Conservation (phyloP, 2,329 filamentous ascomycete genomes). For the Aspergillus ochraceoroseus region DNA sequence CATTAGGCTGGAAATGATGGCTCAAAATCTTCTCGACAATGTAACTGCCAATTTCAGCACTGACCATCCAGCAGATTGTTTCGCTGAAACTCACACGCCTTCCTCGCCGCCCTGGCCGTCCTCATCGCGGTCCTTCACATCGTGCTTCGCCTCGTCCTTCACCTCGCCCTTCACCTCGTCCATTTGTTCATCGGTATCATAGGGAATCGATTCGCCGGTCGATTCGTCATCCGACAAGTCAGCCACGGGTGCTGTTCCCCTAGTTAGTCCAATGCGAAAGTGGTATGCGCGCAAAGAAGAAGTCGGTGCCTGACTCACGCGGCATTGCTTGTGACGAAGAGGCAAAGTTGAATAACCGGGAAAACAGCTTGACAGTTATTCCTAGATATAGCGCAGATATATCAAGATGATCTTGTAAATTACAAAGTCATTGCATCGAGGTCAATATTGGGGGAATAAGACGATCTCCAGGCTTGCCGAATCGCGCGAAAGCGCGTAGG, state of each 20-base stretch:
- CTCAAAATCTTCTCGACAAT: slow-evolving; percentile 40
- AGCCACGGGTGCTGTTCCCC: slow-evolving; percentile 28
- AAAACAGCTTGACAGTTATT: slow-evolving; percentile 31
- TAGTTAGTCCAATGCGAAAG: slow-evolving; percentile 15
- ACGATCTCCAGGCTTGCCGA: slow-evolving; percentile 12
- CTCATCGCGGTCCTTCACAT: slow-evolving; percentile 19
- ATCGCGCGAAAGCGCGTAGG: slow-evolving; percentile 31
- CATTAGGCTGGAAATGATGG: slow-evolving; percentile 37
- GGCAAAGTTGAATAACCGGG: slow-evolving; percentile 23
- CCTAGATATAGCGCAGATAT: no score
- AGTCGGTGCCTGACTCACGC: slow-evolving; percentile 33
- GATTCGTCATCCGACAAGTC: slow-evolving; percentile 38
- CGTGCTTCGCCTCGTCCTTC: slow-evolving; percentile 24
- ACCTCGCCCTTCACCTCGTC: slow-evolving; percentile 18
- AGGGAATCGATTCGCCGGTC: slow-evolving; percentile 37
- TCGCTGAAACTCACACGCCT: slow-evolving; percentile 30
- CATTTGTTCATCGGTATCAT: slow-evolving; percentile 27
- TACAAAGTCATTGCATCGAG: no score
- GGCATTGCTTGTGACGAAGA: slow-evolving; percentile 34
- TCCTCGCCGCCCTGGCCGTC: slow-evolving; percentile 34
- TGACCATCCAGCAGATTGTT: slow-evolving; percentile 10
- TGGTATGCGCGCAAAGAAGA: slow-evolving; percentile 6
- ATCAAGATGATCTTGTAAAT: no score
- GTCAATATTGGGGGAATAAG: no score
- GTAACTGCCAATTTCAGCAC: slow-evolving; percentile 31